Conservation (phyloP, 139 green algal species). For the Raphidocelis subcapitata region DNA sequence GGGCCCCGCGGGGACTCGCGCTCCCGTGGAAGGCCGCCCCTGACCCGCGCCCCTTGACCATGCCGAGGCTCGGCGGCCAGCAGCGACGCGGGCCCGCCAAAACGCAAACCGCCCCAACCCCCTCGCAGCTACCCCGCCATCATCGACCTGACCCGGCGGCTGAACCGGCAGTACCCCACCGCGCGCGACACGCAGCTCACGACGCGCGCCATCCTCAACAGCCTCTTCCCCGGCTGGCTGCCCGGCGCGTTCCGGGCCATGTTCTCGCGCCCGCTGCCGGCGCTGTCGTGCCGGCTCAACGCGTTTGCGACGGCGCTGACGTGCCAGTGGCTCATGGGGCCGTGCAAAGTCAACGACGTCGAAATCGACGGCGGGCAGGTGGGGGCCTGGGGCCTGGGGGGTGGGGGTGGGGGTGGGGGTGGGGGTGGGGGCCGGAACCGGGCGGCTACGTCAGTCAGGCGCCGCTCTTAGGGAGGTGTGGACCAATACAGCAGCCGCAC, state of each 20-base stretch:
- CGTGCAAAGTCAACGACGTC: constrained; percentile 79
- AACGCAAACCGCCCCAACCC: not conserved
- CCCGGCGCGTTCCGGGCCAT: constrained; percentile 67
- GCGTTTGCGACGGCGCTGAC: constrained; percentile 76
- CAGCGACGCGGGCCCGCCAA: no score
- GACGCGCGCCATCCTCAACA: constrained; percentile 69
- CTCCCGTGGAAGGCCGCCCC: no score
- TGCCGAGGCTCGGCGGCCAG: no score
- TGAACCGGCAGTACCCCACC: constrained; percentile 63
- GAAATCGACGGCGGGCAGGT: constrained; percentile 67
- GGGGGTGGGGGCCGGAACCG: no score
- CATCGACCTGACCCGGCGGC: constrained; percentile 77
- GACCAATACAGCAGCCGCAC: no score
- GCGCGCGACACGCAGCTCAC: constrained; percentile 57
- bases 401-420: no score
- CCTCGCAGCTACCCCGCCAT: constrained; percentile 76
- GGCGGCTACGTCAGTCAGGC: no score
- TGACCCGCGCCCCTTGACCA: no score
- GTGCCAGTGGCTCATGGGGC: constrained; percentile 93
- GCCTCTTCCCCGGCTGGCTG: constrained; percentile 84
- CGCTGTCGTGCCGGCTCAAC: constrained; percentile 67
- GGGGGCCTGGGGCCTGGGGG: not conserved
- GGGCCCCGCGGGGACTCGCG: not conserved
- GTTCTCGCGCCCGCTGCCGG: constrained; percentile 57
- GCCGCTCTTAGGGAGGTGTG: no score